Evolutionary conservation across 768 basidiomycete genomes (phyloP).

Genomic region (Mycena albidolilacea): DNA sequence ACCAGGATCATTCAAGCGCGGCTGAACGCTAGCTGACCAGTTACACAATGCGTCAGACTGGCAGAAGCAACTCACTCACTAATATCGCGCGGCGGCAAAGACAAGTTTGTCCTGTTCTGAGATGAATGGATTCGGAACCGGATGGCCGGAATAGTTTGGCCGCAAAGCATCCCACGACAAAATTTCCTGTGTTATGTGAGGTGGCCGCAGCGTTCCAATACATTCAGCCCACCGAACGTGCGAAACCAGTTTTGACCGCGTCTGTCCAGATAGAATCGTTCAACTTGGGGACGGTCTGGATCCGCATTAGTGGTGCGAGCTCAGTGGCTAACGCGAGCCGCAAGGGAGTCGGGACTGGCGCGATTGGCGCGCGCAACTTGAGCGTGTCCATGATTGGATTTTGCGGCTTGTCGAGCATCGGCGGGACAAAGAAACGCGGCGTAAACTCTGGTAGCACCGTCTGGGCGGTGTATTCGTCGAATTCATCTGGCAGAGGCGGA

Average conservation of each 20-base stretch:
- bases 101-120: constrained; percentile 74
- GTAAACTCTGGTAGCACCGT: constrained; percentile 56
- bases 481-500: constrained; percentile 24
- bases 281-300: constrained; percentile 9
- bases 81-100: constrained; percentile 70
- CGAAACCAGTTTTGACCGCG: constrained; percentile 24
- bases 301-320: constrained; percentile 43
- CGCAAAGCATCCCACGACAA: constrained; percentile 77
- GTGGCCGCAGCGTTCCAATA: constrained; percentile 5
- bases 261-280: constrained; percentile 36
- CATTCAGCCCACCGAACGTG: constrained; percentile 22
- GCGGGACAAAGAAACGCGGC: constrained; percentile 73
- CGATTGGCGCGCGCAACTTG: constrained; percentile 43
- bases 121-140: constrained; percentile 69
- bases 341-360: constrained; percentile 33
- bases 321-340: constrained; percentile 48
- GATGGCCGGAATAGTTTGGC: constrained; percentile 46
- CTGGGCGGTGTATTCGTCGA: constrained; percentile 35
- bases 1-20: constrained; percentile 56
- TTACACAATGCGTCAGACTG: constrained; percentile 12
- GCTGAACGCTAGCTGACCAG: constrained; percentile 60
- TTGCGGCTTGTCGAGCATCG: constrained; percentile 79
- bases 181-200: constrained; percentile 57
- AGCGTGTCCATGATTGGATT: constrained; percentile 81
- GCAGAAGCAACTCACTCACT: constrained; percentile 68